Conservation (phyloP, 169 alveolate species). For the Plasmodium malariae region DNA sequence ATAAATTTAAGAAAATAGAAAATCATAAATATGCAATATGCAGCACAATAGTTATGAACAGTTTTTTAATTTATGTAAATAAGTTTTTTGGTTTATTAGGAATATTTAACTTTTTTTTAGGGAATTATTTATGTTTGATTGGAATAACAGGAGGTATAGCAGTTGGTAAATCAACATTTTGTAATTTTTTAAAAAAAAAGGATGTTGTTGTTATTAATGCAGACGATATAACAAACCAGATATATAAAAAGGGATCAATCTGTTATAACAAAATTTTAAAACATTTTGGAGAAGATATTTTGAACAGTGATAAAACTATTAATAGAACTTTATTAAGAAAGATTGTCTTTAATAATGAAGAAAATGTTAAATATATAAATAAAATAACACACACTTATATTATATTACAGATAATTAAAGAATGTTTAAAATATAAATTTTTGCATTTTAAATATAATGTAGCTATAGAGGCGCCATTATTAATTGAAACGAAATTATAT, state of each 20-base stretch:
- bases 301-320: constrained; percentile 80
- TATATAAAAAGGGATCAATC: constrained; percentile 81
- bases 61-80: constrained; percentile 42
- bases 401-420: constrained; percentile 80
- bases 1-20: constrained; percentile 64
- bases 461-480: constrained; percentile 86
- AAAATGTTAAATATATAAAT: constrained; percentile 80
- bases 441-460: constrained; percentile 71
- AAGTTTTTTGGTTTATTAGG: constrained; percentile 75
- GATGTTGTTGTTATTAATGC: constrained; percentile 80
- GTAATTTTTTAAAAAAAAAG: constrained; percentile 81
- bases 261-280: constrained; percentile 81
- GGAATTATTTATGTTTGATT: constrained; percentile 82
- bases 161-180: constrained; percentile 85
- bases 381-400: constrained; percentile 83
- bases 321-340: constrained; percentile 83
- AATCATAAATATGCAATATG: constrained; percentile 58
- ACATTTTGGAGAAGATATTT: constrained; percentile 83
- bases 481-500: constrained; percentile 84
- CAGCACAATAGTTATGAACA: constrained; percentile 73
- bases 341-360: constrained; percentile 83
- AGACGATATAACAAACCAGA: constrained; percentile 58
- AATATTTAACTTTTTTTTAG: constrained; percentile 74
- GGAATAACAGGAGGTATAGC: constrained; percentile 89
- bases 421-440: constrained; percentile 82